Conservation (phyloP, 2,329 filamentous ascomycete genomes). For the Colletotrichum cereale region DNA sequence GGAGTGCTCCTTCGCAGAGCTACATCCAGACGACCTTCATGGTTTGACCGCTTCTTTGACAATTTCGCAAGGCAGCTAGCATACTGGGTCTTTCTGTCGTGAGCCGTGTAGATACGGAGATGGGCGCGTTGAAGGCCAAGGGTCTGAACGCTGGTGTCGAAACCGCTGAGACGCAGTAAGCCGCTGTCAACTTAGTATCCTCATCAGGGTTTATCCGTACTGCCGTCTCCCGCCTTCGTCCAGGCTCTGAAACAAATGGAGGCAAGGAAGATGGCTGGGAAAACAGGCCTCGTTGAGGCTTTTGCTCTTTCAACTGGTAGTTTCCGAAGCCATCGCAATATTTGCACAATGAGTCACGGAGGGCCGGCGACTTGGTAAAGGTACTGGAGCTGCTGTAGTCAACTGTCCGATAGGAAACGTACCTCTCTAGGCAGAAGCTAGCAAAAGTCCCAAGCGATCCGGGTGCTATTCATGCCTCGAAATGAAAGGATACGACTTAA, state of each 20-base stretch:
- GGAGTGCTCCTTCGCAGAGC: background rate
- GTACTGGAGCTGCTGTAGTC: background rate
- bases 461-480: background rate
- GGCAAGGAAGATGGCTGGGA: background rate
- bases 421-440: background rate
- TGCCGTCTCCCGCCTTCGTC: constrained; percentile 5
- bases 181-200: constrained; percentile 30
- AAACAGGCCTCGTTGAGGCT: background rate
- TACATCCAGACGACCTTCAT: background rate
- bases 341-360: background rate
- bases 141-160: constrained; percentile 9
- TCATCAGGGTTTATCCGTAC: background rate
- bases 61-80: constrained; percentile 30
- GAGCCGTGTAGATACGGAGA: constrained; percentile 12
- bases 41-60: constrained; percentile 32
- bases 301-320: background rate
- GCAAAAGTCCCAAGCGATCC: background rate
- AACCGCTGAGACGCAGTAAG: constrained; percentile 28
- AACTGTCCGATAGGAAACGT: background rate
- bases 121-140: constrained; percentile 18
- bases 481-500: background rate
- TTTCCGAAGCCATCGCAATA: background rate
- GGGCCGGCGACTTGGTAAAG: background rate
- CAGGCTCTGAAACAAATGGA: background rate
- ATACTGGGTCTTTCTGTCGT: constrained; percentile 9